These are phyloP conservation scores for Wickerhamiella hasegawae DNA, from an alignment of 805 yeast genomes.

Conservation along the genomic window DNA sequence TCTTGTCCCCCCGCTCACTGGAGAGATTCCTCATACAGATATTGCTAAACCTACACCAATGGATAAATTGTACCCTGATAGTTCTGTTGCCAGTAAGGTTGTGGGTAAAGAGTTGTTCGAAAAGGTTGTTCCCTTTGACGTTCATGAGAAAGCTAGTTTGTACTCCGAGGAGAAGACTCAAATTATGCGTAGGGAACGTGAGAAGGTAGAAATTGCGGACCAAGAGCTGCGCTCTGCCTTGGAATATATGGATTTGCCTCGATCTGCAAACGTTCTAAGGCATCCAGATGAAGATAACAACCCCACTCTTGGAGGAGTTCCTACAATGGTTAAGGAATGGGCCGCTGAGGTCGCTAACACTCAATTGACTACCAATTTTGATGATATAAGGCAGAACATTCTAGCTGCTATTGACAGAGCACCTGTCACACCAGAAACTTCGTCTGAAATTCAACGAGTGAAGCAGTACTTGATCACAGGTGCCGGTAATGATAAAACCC, in stretches of 20 bases:
- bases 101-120: constrained; percentile 47
- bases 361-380: constrained; percentile 12
- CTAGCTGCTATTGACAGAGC: background rate
- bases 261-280: constrained; percentile 31
- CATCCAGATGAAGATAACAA: constrained; percentile 6
- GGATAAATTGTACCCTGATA: constrained; percentile 26
- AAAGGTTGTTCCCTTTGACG: constrained; percentile 68
- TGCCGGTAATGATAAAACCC: constrained; percentile 34
- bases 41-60: constrained; percentile 47
- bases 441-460: constrained; percentile 11
- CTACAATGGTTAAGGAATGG: constrained; percentile 26
- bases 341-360: constrained; percentile 21
- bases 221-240: constrained; percentile 65
- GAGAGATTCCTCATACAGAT: constrained; percentile 52
- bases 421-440: background rate
- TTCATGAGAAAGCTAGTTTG: constrained; percentile 72
- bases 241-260: constrained; percentile 65
- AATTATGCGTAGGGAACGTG: constrained; percentile 56
- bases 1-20: constrained; percentile 46
- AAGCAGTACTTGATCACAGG: constrained; percentile 25
- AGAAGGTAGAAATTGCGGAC: constrained; percentile 58
- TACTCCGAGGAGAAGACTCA: constrained; percentile 84
- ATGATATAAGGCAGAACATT: constrained; percentile 10
- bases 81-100: constrained; percentile 19
- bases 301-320: constrained; percentile 24